A percentile compares a stretch with the other conserved stretches of the same genome.
phyloP scores from a whole-genome alignment of 1,284 basidiomycete species.

The Ceratobasidium sp. region DNA sequence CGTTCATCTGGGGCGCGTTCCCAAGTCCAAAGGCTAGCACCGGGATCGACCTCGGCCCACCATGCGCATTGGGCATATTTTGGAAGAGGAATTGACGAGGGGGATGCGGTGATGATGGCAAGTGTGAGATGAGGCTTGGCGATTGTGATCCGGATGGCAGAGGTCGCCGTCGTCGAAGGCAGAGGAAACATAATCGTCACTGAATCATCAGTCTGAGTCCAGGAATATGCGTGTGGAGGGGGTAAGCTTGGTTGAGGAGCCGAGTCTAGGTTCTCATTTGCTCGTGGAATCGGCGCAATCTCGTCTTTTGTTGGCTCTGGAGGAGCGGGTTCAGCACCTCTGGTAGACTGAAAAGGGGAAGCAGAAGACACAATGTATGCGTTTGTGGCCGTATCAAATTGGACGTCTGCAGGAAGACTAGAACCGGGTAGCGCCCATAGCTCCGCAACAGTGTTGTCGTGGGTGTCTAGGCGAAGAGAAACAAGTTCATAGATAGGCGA shows the following conservation, averaged over 20 bases:
- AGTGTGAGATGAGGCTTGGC: constrained; percentile 73
- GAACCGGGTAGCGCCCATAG: constrained; percentile 77
- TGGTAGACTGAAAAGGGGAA: constrained; percentile 62
- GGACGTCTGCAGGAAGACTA: constrained; percentile 74
- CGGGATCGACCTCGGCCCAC: constrained; percentile 79
- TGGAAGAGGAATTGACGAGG: constrained; percentile 60
- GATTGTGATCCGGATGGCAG: constrained; percentile 74
- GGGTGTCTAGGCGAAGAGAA: constrained; percentile 21
- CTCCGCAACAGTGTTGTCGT: constrained; percentile 56
- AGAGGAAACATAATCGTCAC: constrained; percentile 86
- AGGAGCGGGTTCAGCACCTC: constrained; percentile 53
- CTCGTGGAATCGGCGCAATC: constrained; percentile 71
- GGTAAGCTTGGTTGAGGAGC: constrained; percentile 53
- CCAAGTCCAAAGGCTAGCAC: constrained; percentile 88
- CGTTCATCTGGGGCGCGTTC: constrained; percentile 59
- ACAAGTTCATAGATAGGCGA: constrained; percentile 6
- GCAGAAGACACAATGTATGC: constrained; percentile 69
- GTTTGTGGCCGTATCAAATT: constrained; percentile 61
- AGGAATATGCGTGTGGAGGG: constrained; percentile 76
- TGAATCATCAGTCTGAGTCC: constrained; percentile 87
- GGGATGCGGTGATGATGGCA: constrained; percentile 60
- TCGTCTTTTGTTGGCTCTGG: constrained; percentile 73
- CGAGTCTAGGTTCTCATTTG: constrained; percentile 64
- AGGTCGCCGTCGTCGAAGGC: constrained; percentile 71
- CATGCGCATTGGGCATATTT: constrained; percentile 71